These are phyloP conservation scores for Colletotrichum eremochloae DNA, from an alignment of 2,329 filamentous ascomycete species.

Conservation along the genomic window DNA sequence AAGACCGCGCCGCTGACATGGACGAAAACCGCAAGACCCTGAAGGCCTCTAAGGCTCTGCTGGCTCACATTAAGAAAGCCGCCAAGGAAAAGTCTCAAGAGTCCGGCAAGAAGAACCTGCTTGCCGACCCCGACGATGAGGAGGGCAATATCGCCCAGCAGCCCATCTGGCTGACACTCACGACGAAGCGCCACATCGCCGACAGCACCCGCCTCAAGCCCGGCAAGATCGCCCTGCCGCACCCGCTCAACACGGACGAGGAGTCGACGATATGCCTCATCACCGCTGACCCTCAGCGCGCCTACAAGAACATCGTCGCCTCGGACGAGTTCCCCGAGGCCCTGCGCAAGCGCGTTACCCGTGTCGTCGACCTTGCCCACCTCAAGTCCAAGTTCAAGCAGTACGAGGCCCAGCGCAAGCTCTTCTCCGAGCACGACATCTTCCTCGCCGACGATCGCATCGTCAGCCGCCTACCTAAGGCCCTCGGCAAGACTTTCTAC, in stretches of 20 bases:
- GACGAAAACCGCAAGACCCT: constrained; percentile 63
- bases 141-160: constrained; percentile 59
- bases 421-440: constrained; percentile 88
- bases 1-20: constrained; percentile 32
- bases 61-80: constrained; percentile 72
- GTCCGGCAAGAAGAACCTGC: constrained; percentile 68
- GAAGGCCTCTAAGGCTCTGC: constrained; percentile 73
- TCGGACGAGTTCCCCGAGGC: constrained; percentile 78
- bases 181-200: constrained; percentile 74
- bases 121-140: constrained; percentile 61
- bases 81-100: constrained; percentile 55
- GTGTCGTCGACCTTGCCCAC: constrained; percentile 86
- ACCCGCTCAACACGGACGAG: constrained; percentile 77
- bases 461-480: constrained; percentile 68
- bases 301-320: constrained; percentile 87
- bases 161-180: constrained; percentile 73
- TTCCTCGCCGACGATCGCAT: constrained; percentile 95
- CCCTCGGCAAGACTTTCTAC: constrained; percentile 94
- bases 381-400: constrained; percentile 85
- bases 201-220: constrained; percentile 87
- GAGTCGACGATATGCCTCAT: constrained; percentile 86
- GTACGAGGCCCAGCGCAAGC: constrained; percentile 88
- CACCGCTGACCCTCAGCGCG: constrained; percentile 82
- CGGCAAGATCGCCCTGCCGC: constrained; percentile 82
- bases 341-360: constrained; percentile 76